These are phyloP conservation scores for Neoboletus brunneissimus DNA, from an alignment of 768 basidiomycete species.

Conservation along the genomic window DNA sequence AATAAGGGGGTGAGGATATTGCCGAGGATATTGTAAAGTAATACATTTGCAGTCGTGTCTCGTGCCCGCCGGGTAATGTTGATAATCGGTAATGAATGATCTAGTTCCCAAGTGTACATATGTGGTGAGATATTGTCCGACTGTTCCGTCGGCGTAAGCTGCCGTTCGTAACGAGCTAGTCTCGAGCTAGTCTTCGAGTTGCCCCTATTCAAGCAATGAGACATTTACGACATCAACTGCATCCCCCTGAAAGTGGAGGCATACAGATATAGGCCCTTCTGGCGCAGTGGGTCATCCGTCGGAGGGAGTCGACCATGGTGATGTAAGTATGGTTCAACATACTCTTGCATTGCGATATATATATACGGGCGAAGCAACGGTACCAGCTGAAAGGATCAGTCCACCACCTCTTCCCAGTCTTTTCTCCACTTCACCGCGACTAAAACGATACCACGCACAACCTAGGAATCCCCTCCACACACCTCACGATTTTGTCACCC, in stretches of 20 bases:
- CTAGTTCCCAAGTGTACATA: background rate
- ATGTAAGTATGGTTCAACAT: conserved; percentile 24
- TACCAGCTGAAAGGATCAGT: conserved; percentile 25
- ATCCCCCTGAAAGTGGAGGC: background rate
- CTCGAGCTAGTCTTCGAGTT: background rate
- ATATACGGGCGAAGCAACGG: conserved; percentile 27
- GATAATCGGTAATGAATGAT: background rate
- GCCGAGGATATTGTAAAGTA: background rate
- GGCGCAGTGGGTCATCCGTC: background rate
- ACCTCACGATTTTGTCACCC: background rate
- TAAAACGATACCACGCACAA: conserved; percentile 14
- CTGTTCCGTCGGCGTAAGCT: background rate
- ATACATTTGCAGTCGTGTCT: background rate
- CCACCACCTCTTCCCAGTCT: conserved; percentile 13
- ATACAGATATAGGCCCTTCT: conserved; percentile 10
- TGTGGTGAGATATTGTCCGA: background rate
- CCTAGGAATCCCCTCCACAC: background rate
- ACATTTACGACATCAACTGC: background rate
- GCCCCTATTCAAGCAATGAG: too few relatives aligned
- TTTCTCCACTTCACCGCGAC: conserved; percentile 14
- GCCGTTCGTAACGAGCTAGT: too few relatives aligned
- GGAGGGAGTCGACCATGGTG: background rate
- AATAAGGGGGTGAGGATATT: background rate
- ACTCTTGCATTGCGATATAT: conserved; percentile 32
- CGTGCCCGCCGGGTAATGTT: background rate